Conservation (phyloP, 202 grass and related monocot species). For the Carex sylvatica region DNA sequence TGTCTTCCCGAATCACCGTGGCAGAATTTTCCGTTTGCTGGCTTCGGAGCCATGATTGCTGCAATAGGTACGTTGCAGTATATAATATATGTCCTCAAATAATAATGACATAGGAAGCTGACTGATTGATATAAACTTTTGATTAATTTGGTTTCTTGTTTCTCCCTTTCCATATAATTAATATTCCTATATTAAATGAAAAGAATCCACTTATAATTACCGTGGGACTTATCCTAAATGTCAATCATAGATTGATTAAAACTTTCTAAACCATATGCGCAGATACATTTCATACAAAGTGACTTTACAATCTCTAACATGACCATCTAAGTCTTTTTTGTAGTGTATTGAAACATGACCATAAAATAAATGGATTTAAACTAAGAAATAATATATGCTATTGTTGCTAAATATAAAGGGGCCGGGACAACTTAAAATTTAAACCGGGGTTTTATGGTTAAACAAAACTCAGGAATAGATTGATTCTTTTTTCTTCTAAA, state of each 20-base stretch:
- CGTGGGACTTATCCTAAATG: too few species aligned
- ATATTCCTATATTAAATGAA: neutral
- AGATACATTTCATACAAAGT: too few species aligned
- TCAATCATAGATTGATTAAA: too few species aligned
- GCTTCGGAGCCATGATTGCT: conserved; percentile 57
- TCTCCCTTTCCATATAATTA: neutral
- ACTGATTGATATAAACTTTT: neutral
- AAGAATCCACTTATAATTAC: neutral
- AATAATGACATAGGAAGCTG: neutral
- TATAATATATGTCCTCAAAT: neutral
- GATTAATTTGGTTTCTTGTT: neutral
- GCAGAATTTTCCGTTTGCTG: conserved; percentile 61
- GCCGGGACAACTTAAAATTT: neutral
- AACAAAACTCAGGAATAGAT: neutral
- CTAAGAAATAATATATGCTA: too few species aligned
- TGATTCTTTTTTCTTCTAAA: neutral
- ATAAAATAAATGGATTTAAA: too few species aligned
- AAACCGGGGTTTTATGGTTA: neutral
- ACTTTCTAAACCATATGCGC: too few species aligned
- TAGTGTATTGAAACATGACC: neutral
- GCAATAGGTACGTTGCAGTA: conserved; percentile 34
- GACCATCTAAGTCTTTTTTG: neutral
- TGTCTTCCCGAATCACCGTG: conserved; percentile 49
- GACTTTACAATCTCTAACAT: too few species aligned
- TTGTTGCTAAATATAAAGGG: too few species aligned